Percentiles rank a stretch among this genome's conserved stretches.
Evolutionary conservation across 257 asterid genomes (phyloP).

Genomic region (Hygrophila difformis): DNA sequence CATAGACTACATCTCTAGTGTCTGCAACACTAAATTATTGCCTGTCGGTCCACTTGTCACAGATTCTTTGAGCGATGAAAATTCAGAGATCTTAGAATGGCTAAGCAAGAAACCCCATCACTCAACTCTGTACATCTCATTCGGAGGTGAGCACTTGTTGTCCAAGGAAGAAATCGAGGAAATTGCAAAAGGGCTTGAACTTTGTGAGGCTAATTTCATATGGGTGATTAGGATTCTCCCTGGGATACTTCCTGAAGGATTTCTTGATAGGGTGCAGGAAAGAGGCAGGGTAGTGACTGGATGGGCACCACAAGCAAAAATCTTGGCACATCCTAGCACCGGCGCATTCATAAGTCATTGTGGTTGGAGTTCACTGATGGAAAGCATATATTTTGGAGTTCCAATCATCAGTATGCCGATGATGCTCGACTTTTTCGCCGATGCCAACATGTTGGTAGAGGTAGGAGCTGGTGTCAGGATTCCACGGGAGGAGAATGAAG

Average conservation of each 20-base stretch:
- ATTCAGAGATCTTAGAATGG: slow-evolving; percentile 21
- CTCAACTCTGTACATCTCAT: slow-evolving; percentile 21
- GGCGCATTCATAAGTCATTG: slow-evolving; percentile 41
- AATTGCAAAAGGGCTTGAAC: slow-evolving; percentile 23
- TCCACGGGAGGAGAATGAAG: slow-evolving; percentile 13
- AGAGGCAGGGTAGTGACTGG: slow-evolving; percentile 24
- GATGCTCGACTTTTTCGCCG: slow-evolving; percentile 18
- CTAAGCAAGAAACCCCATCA: slow-evolving; percentile 8
- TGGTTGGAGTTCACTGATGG: slow-evolving; percentile 38
- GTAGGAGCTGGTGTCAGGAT: slow-evolving; percentile 29
- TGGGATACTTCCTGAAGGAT: slow-evolving; percentile 14
- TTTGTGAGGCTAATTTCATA: slow-evolving; percentile 14
- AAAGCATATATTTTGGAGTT: slow-evolving; percentile 31
- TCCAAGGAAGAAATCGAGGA: slow-evolving; percentile 15
- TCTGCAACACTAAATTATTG: slow-evolving; percentile 14
- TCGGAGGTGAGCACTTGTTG: slow-evolving; percentile 26
- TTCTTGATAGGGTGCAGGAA: slow-evolving; percentile 26
- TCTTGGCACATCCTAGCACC: slow-evolving; percentile 25
- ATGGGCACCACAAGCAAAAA: slow-evolving; percentile 36
- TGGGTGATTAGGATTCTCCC: slow-evolving; percentile 19
- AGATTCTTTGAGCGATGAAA: not conserved
- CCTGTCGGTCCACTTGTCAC: slow-evolving; percentile 23
- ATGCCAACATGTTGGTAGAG: slow-evolving; percentile 20
- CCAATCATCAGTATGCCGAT: slow-evolving; percentile 34
- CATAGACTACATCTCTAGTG: slow-evolving; percentile 15